These are phyloP conservation scores for Mycena vulgaris DNA, from an alignment of 768 basidiomycete species.

Conservation along the genomic window DNA sequence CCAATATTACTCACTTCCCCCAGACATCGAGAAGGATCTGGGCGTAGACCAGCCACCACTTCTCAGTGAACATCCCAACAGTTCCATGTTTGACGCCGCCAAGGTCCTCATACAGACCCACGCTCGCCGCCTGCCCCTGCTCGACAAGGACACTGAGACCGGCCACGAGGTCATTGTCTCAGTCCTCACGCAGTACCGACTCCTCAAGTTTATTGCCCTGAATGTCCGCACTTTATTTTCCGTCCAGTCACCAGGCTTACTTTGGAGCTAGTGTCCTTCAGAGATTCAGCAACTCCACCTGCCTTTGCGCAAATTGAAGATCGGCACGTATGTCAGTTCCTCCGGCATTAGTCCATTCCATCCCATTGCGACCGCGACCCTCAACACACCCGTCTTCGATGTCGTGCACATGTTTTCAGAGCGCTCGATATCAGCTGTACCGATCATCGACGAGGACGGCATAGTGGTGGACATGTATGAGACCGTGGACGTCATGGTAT, in stretches of 20 bases:
- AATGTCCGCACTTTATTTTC: constrained; percentile 72
- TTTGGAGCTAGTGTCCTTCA: constrained; percentile 76
- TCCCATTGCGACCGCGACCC: constrained; percentile 93
- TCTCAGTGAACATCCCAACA: constrained; percentile 88
- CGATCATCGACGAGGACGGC: constrained; percentile 93
- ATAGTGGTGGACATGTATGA: constrained; percentile 97
- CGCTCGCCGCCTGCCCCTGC: constrained; percentile 92
- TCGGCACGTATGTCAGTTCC: constrained; percentile 91
- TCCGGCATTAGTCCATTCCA: constrained; percentile 80
- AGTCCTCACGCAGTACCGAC: constrained; percentile 96
- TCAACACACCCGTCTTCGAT: constrained; percentile 95
- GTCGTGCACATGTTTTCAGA: constrained; percentile 99
- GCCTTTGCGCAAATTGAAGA: constrained; percentile 87
- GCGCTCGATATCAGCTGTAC: constrained; percentile 95
- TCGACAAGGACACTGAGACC: constrained; percentile 94
- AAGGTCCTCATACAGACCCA: constrained; percentile 94
- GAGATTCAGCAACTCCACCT: constrained; percentile 88
- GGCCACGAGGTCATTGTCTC: constrained; percentile 96
- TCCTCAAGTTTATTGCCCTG: constrained; percentile 98
- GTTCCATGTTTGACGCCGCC: constrained; percentile 92
- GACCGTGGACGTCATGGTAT: constrained; percentile 98
- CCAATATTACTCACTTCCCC: constrained; percentile 1
- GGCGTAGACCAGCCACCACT: constrained; percentile 95
- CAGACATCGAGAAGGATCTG: constrained; percentile 95
- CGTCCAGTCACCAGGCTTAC: constrained; percentile 29